Base-by-base conservation (phyloP, 2,329 filamentous ascomycete genomes). In the Cladosporium phlei region DNA sequence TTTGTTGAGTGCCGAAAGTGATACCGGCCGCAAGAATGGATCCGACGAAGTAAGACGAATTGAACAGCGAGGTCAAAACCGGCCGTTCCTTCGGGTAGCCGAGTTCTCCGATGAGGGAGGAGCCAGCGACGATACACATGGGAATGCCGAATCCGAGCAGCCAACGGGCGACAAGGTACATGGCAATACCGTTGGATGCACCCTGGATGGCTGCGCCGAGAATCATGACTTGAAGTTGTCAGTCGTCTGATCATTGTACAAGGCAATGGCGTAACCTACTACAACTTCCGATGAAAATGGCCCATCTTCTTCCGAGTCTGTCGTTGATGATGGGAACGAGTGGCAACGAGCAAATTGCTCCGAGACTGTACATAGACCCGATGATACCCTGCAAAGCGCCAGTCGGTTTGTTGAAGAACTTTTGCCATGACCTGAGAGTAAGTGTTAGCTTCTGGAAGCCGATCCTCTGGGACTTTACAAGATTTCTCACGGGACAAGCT, bases 81-180 rank as follows among this genome's bases (percentile, higher is more conserved):
- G 78, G 69, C 51, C 79, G 75, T 60, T 82, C 78, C 58, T 79
- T 81, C 2, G 79, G 79, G 56, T 82, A 74, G 1, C 72, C 77
- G 20, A 82, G 65, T 57, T 82, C 79, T 62, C 77, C 78, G 21
- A 82, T 77, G 39, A 82, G 63, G 25, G 75, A 71, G 1, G 78
- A 76, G 4, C 75, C 78, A 2, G 76, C 74, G 25, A 80, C 75
- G 50, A 81, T 81, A 49, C 73, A 75, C 53, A 77, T 79, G 0
- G 76, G 74, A 38, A 82, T 78, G n/a, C 79, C 79, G 19, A 77
- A 74, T 12, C 79, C 79, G n/a, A 82, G 72, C 20, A 82, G 66
- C 48, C 79, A 70, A 46, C 79, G 75, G 10, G 79, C 70, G 16
- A 80, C 64, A 51, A 82, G 76, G 55, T 80, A 83, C 78, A 81